A percentile compares a stretch with the other conserved stretches of the same genome.
phyloP scores from a whole-genome alignment of 225 moss, liverwort and hornwort genomes.

The Ulota crispa region DNA sequence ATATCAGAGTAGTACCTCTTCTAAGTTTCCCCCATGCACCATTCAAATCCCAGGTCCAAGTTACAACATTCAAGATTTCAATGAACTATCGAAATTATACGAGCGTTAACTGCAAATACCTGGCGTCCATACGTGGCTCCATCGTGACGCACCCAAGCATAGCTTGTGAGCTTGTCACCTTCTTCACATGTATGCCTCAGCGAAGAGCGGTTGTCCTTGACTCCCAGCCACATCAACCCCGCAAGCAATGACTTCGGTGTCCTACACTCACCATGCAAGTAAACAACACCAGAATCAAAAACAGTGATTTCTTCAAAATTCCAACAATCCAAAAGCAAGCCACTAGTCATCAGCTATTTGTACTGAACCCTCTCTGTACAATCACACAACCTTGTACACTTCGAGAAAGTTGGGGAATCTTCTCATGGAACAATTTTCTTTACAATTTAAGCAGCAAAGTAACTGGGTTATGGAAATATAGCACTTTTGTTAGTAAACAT shows the following conservation, averaged over 20 bases:
- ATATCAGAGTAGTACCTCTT: not conserved
- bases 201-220: constrained; percentile 65
- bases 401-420: not conserved
- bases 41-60: not conserved
- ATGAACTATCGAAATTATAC: not conserved
- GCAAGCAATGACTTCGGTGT: constrained; percentile 83
- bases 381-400: not conserved
- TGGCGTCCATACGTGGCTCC: constrained; percentile 82
- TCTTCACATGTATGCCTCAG: constrained; percentile 88
- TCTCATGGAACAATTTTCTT: not conserved
- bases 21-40: not conserved
- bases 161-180: constrained; percentile 67
- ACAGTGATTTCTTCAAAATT: not conserved
- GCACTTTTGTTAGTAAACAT: not conserved
- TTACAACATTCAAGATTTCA: too few species aligned
- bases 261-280: constrained; percentile 41
- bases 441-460: not conserved
- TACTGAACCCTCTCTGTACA: not conserved
- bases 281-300: not conserved
- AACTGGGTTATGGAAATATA: not conserved
- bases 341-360: not conserved
- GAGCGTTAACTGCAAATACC: constrained; percentile 39
- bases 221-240: constrained; percentile 94
- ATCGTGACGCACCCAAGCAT: constrained; percentile 94
- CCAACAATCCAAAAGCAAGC: not conserved